Conservation (phyloP, 352 stramenopile species). For the Globisporangium nagaii region DNA sequence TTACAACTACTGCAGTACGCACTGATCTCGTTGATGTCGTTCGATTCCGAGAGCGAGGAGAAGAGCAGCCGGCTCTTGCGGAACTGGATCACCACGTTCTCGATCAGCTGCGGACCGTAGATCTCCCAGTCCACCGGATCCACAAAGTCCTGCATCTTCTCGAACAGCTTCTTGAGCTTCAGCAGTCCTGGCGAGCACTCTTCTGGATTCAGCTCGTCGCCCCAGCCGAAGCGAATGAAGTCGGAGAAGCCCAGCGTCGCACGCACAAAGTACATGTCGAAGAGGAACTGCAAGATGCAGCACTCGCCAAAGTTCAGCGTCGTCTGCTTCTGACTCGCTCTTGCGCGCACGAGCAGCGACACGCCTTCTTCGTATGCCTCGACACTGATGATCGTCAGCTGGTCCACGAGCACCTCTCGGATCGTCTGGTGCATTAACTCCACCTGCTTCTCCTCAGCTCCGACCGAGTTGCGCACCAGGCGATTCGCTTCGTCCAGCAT, state of each 20-base stretch:
- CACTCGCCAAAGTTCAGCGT: constrained; percentile 82
- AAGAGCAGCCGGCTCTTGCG: constrained; percentile 82
- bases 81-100: constrained; percentile 85
- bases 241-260: constrained; percentile 79
- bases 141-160: constrained; percentile 77
- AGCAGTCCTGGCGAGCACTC: constrained; percentile 47
- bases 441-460: constrained; percentile 37
- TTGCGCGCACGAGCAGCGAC: constrained; percentile 49
- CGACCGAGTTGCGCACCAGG: constrained; percentile 39
- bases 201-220: constrained; percentile 63
- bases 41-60: constrained; percentile 75
- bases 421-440: constrained; percentile 58
- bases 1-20: constrained; percentile 16
- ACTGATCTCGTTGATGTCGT: constrained; percentile 85
- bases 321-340: constrained; percentile 32
- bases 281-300: constrained; percentile 82
- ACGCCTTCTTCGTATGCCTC: constrained; percentile 67
- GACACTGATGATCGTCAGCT: constrained; percentile 71
- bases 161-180: constrained; percentile 60
- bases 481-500: constrained; percentile 75
- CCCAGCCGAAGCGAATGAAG: constrained; percentile 86
- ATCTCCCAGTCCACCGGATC: constrained; percentile 88
- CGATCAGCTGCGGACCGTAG: constrained; percentile 77
- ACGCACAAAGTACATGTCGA: constrained; percentile 88
- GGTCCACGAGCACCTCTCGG: constrained; percentile 66